Evolutionary conservation across 495 filamentous ascomycete genomes (phyloP), one percentile per base, ranked within the genome.

Genomic region (Aspergillus saccharolyticus): DNA sequence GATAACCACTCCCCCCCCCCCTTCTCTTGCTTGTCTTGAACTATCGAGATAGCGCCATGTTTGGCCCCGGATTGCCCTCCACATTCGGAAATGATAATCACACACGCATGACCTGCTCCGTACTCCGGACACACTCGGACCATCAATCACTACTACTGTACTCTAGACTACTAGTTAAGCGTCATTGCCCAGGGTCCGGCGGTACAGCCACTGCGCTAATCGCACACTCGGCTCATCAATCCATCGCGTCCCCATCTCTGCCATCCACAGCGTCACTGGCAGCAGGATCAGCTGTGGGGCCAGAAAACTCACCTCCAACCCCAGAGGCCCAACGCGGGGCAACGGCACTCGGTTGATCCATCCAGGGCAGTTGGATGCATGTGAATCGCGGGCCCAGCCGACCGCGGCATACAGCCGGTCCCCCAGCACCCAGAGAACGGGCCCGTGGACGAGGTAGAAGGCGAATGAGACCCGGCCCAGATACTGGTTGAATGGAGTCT

Each of bases 381-480:
- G 71, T 8, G 57, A 56, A 15, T 76, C 71, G 21, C 66, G 68
- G 24, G 54, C 54, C 69, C 77, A 82, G 0, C 83, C 83, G 0
- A 72, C 70, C 9, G 80, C 80, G 4, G 76, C 70, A 64, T 86
- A 85, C 5, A 80, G 9, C 19, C 76, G 55, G 54, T 78, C 74
- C 17, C 66, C 73, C 24, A 77, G 55, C 3, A 63, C 65, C 66
- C 66, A 71, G 18, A 80, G 63, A 14, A 79, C 69, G 2, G 78
- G 77, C n/a, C 78, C 79, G 60, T 84, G 81, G 5, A 83, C 74
- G 43, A 84, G 66, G 59, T 84, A 84, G 7, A 84, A 71, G 16
- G 76, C 69, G 57, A 74, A 84, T 0, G 77, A 80, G 22, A 84
- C 67, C 9, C 74, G 70, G 12, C 78, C 81, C n/a, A 78, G 71